These are phyloP conservation scores for Nemania serpens DNA, from an alignment of 2,329 filamentous ascomycete genomes.

Conservation along the genomic window DNA sequence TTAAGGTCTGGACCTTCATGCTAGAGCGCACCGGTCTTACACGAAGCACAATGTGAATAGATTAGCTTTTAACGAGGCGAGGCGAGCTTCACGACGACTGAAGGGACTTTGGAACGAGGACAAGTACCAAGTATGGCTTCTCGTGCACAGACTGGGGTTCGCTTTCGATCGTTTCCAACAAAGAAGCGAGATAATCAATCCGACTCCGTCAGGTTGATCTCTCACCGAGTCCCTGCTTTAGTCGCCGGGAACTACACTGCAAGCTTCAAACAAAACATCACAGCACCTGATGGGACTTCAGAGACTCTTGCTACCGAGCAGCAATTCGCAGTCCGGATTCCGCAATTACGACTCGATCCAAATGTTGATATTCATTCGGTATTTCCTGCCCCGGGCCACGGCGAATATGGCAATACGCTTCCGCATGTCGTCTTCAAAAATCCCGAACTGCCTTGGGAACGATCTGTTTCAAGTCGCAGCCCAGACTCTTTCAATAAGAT, in stretches of 20 bases:
- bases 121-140: too few relatives aligned
- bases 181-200: not conserved
- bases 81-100: too few relatives aligned
- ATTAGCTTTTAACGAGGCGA: too few relatives aligned
- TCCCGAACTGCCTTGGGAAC: not conserved
- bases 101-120: too few relatives aligned
- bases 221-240: not conserved
- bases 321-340: not conserved
- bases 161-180: too few relatives aligned
- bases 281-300: not conserved
- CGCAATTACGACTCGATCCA: not conserved
- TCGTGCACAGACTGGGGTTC: too few relatives aligned
- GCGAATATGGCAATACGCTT: not conserved
- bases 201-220: not conserved
- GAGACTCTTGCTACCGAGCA: not conserved
- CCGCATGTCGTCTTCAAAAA: not conserved
- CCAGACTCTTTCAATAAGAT: not conserved
- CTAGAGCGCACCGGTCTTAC: too few relatives aligned
- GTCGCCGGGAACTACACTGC: not conserved
- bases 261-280: not conserved
- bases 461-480: not conserved
- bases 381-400: not conserved
- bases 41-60: too few relatives aligned
- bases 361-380: not conserved
- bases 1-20: too few relatives aligned